Percentiles rank a stretch among this genome's conserved stretches.
These are phyloP conservation scores for Diddensiella transvaalensis DNA, from an alignment of 805 yeast species.

Conservation along the genomic window DNA sequence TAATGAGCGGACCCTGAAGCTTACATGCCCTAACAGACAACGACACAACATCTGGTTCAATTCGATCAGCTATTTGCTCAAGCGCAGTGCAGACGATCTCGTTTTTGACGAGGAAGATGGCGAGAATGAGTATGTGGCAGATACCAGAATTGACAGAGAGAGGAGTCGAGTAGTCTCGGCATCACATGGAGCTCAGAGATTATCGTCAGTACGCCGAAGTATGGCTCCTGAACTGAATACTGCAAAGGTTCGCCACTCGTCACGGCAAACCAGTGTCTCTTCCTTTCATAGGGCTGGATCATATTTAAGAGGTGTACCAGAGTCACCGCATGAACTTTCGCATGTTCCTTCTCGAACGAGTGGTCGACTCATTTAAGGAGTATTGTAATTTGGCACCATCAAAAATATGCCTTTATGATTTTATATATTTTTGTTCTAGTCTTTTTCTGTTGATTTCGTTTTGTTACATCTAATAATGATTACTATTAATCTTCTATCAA, in stretches of 20 bases:
- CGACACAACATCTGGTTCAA: constrained; percentile 91
- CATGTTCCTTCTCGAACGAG: constrained; percentile 9
- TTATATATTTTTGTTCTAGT: background rate
- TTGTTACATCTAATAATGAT: constrained; percentile 3
- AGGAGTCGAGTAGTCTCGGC: constrained; percentile 13
- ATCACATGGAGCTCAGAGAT: constrained; percentile 15
- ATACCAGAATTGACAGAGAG: constrained; percentile 17
- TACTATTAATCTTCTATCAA: too few relatives aligned
- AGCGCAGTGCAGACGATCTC: constrained; percentile 31
- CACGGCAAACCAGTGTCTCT: constrained; percentile 17
- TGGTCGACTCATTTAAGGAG: constrained; percentile 8
- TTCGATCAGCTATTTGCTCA: constrained; percentile 71
- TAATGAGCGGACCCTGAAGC: constrained; percentile 58
- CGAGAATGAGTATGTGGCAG: constrained; percentile 16
- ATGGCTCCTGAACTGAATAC: constrained; percentile 27
- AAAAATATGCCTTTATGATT: background rate
- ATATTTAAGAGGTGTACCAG: constrained; percentile 1
- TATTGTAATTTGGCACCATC: background rate
- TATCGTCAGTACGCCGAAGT: constrained; percentile 23
- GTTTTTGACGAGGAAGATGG: constrained; percentile 24
- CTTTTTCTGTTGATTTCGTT: background rate
- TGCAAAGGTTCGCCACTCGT: constrained; percentile 10
- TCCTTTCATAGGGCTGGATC: constrained; percentile 12
- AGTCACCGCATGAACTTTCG: constrained; percentile 3
- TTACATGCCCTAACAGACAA: constrained; percentile 83